Percentiles rank a stretch among this genome's conserved stretches.
These are phyloP conservation scores for Chrysanthemum lavandulifolium DNA, from an alignment of 129 eudicot species.

Conservation along the genomic window DNA sequence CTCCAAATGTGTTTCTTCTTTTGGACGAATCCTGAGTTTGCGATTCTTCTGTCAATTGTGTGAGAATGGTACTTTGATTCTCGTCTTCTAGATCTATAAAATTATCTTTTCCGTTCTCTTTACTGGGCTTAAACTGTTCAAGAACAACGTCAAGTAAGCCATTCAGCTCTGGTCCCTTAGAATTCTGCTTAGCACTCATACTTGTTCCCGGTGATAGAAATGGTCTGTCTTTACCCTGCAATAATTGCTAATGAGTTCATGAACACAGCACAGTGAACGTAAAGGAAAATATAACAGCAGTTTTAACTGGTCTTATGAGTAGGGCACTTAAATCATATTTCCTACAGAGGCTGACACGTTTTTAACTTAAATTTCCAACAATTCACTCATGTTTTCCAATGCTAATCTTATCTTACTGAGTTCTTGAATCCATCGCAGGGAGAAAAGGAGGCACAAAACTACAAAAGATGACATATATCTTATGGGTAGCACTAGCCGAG, in stretches of 20 bases:
- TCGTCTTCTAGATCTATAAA: slow-evolving; percentile 25
- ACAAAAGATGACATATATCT: neutral
- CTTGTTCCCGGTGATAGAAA: slow-evolving; percentile 39
- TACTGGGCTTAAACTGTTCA: slow-evolving; percentile 45
- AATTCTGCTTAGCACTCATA: slow-evolving; percentile 21
- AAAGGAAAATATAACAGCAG: neutral
- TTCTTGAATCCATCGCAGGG: neutral
- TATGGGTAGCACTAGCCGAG: neutral
- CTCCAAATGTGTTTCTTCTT: slow-evolving; percentile 34
- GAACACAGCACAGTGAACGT: neutral
- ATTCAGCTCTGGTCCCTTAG: slow-evolving; percentile 29
- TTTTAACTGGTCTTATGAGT: too few species aligned
- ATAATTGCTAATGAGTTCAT: slow-evolving; percentile 4
- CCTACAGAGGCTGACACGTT: too few species aligned
- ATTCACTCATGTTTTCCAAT: too few species aligned
- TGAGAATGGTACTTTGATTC: slow-evolving; percentile 14
- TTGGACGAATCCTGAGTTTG: slow-evolving; percentile 30
- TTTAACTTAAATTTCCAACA: neutral
- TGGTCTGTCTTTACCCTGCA: slow-evolving; percentile 57
- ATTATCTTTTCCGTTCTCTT: slow-evolving; percentile 9
- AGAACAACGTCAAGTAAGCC: slow-evolving; percentile 41
- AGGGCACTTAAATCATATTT: too few species aligned
- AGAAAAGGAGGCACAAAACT: neutral
- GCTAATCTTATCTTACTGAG: neutral
- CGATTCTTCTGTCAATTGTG: slow-evolving; percentile 24